Conservation (phyloP, 2,329 filamentous ascomycete genomes). For the Ophiostoma montium region DNA sequence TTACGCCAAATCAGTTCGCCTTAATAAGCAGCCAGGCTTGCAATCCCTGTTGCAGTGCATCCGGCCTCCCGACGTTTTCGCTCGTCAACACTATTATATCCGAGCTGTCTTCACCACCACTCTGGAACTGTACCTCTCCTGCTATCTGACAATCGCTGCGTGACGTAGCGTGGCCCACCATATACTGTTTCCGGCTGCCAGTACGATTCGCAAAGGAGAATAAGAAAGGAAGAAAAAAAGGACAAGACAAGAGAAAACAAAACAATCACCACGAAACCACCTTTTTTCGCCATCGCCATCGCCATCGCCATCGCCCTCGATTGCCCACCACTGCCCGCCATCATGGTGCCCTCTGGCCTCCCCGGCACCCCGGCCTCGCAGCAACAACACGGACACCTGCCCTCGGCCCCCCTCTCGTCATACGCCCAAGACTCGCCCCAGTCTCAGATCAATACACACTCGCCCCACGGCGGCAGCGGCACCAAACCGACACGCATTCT, state of each 20-base stretch:
- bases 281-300: background rate
- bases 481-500: slow-evolving; percentile 31
- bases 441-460: background rate
- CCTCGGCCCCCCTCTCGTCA: slow-evolving; percentile 1
- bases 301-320: background rate
- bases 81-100: background rate
- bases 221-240: too few relatives aligned
- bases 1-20: too few relatives aligned
- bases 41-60: background rate
- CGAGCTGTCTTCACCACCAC: background rate
- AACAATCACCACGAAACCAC: background rate
- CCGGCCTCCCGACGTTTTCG: background rate
- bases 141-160: background rate
- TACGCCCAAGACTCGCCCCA: background rate
- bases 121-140: background rate
- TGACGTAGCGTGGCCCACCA: background rate
- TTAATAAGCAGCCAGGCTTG: background rate
- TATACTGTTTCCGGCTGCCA: too few relatives aligned
- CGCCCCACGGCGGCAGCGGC: background rate
- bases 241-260: too few relatives aligned
- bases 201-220: too few relatives aligned
- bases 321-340: background rate
- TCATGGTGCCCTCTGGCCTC: background rate
- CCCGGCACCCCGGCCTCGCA: background rate
- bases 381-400: background rate